Evolutionary conservation across 2,329 filamentous ascomycete species (phyloP), one percentile per base, ranked within the genome.

Genomic region (Penicillium sp.): DNA sequence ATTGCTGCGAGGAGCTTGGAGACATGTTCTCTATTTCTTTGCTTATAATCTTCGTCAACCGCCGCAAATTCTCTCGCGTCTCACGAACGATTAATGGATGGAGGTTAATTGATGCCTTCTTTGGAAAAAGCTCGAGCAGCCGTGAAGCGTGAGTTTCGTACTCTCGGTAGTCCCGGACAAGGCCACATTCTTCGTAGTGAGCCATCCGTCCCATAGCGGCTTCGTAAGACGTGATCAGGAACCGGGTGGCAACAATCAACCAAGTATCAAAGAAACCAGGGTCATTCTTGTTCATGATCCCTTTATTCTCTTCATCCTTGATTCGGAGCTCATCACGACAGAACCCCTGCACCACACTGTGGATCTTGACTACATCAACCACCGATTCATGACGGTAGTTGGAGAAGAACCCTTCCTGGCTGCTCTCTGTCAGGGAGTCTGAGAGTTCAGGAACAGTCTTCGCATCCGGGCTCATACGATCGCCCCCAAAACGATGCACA

Each of bases 341-440:
- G 42, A 79, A 79, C 6, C 68, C 71, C 54, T 80, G 77, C 1
- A 79, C 76, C 3, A 79, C 77, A 29, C 72, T 77, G 57, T 80
- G 77, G 6, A 79, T 73, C 50, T 77, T 79, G 37, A 79, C 65
- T 35, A 78, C 69, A 52, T 80, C 77, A 46, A 78, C 75, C 2
- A 60, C 60, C 6, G 62, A 62, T 23, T 66, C 62, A 21, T 58
- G 68, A 16, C 65, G 64, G 45, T 69, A 70, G 7, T 67, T 55
- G 1, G 67, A 67, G 15, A 70, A 69, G 32, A 67, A 68, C 1
- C 65, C 65, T 29, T 74, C 70, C 42, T 70, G 68, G 44, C 69
- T 73, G 46, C 66, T 68, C 29, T 73, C 72, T 3, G 69, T 70
- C 34, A 68, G 58, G 1, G 70, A 73, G 27, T 68, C 67, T 2